Evolutionary conservation across 441 rosid species (phyloP).

Genomic region (Populus hybrid): DNA sequence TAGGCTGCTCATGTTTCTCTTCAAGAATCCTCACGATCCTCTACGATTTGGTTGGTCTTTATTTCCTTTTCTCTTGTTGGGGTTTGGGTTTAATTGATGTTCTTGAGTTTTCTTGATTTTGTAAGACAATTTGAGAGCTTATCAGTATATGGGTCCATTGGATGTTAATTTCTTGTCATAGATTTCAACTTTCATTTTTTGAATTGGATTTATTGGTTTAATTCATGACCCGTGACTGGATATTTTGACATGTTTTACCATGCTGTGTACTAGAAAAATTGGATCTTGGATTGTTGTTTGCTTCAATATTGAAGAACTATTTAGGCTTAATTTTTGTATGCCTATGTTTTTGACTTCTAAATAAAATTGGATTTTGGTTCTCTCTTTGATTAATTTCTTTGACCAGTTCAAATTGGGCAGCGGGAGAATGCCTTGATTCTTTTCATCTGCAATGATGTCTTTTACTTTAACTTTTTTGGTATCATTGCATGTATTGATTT

Average conservation of each 20-base stretch:
- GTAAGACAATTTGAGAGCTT: background rate
- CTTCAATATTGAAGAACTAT: background rate
- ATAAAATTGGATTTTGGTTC: background rate
- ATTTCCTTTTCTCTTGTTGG: background rate
- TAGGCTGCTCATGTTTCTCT: slow-evolving; percentile 61
- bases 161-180: background rate
- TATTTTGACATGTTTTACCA: background rate
- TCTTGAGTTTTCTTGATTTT: background rate
- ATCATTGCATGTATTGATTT: background rate
- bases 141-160: background rate
- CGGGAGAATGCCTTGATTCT: background rate
- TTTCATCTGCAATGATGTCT: background rate
- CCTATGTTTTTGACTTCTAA: background rate
- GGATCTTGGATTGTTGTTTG: background rate
- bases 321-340: background rate
- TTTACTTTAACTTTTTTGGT: background rate
- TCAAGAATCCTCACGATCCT: slow-evolving; percentile 50
- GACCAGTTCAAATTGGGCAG: background rate
- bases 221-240: background rate
- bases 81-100: background rate
- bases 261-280: background rate
- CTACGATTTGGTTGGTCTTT: slow-evolving; percentile 38
- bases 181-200: background rate
- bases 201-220: background rate
- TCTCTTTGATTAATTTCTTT: background rate